phyloP scores from a whole-genome alignment of 495 filamentous ascomycete genomes.

The Clavariopsis aquatica region DNA sequence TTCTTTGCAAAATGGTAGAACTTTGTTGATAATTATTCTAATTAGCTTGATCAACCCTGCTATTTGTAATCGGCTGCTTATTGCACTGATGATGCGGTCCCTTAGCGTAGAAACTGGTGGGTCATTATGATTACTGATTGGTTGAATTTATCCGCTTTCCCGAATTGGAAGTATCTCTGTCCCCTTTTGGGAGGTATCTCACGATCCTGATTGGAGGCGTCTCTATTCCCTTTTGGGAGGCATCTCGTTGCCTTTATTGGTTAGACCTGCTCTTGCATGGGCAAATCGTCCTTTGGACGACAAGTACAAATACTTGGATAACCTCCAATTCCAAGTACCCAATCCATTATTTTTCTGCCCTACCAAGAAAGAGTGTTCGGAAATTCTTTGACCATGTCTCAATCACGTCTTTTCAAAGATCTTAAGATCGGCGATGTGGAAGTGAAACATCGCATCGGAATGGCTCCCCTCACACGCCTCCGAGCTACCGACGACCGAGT shows the following conservation, averaged over 20 bases:
- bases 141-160: background rate
- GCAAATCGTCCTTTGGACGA: background rate
- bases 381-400: conserved; percentile 9
- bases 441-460: conserved; percentile 41
- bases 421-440: conserved; percentile 19
- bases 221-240: background rate
- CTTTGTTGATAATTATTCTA: background rate
- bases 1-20: conserved; percentile 2
- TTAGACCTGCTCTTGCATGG: background rate
- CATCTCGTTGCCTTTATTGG: background rate
- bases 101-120: conserved; percentile 7
- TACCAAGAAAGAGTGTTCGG: conserved; percentile 1
- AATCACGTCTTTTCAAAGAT: conserved; percentile 25
- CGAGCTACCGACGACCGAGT: conserved; percentile 51
- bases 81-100: background rate
- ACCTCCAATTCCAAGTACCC: background rate
- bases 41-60: background rate
- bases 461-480: conserved; percentile 48
- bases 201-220: background rate
- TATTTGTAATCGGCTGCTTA: conserved; percentile 12
- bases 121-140: background rate
- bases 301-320: background rate
- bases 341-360: background rate
- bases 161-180: conserved; percentile 7
- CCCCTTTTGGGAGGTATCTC: conserved; percentile 2